A percentile compares a stretch with the other conserved stretches of the same genome.
phyloP scores from a whole-genome alignment of 2,329 filamentous ascomycete species.

The Didymella arachidicola region DNA sequence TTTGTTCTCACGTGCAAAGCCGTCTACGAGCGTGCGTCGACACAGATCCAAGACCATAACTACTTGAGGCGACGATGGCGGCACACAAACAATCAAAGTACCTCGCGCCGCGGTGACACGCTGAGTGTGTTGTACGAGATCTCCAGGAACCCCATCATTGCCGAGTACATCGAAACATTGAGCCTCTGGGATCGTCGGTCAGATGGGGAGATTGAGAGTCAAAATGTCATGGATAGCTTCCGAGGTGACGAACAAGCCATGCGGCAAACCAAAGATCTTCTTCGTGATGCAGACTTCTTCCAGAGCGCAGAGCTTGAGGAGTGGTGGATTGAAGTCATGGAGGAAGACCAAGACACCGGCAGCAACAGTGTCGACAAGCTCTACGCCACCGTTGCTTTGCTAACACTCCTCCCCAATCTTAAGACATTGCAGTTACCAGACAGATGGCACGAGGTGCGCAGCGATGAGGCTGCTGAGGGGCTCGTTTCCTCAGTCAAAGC shows the following conservation, averaged over 20 bases:
- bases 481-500: constrained; percentile 30
- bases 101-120: constrained; percentile 28
- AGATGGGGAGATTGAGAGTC: constrained; percentile 8
- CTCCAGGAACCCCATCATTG: constrained; percentile 36
- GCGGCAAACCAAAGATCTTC: constrained; percentile 29
- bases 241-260: constrained; percentile 32
- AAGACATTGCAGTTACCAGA: constrained; percentile 39
- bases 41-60: constrained; percentile 43
- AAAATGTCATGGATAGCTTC: constrained; percentile 23
- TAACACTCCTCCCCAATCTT: constrained; percentile 42
- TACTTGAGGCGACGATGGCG: constrained; percentile 36
- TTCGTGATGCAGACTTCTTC: constrained; percentile 29
- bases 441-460: constrained; percentile 38
- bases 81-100: constrained; percentile 28
- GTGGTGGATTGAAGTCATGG: constrained; percentile 41
- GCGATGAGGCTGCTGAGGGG: constrained; percentile 26
- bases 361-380: constrained; percentile 26
- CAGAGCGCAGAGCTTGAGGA: constrained; percentile 28
- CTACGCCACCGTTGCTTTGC: constrained; percentile 36
- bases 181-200: constrained; percentile 37
- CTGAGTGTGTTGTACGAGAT: constrained; percentile 39
- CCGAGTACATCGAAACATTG: constrained; percentile 41
- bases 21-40: constrained; percentile 34
- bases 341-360: constrained; percentile 29
- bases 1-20: constrained; percentile 44